Conservation (phyloP, 1,139 yeast species). For the Diutina mesorugosa region DNA sequence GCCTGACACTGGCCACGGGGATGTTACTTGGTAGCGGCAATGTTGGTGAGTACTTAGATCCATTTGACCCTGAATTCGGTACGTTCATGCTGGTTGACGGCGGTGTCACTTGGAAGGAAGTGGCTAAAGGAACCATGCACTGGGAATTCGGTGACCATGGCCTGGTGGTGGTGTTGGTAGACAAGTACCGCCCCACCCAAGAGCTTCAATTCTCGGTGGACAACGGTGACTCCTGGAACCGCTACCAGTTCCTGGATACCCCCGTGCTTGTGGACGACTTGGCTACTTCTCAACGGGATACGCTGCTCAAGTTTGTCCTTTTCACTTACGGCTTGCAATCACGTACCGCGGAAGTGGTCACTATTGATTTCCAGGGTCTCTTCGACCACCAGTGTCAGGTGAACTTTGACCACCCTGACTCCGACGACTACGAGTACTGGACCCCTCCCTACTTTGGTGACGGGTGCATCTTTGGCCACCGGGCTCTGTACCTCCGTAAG, state of each 20-base stretch:
- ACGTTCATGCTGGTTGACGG: slow-evolving; percentile 80
- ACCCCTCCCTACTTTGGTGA: slow-evolving; percentile 61
- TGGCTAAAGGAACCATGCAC: slow-evolving; percentile 59
- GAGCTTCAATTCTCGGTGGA: slow-evolving; percentile 55
- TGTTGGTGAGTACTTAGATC: slow-evolving; percentile 54
- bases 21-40: slow-evolving; percentile 80
- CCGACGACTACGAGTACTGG: slow-evolving; percentile 77
- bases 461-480: slow-evolving; percentile 83
- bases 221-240: slow-evolving; percentile 70
- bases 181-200: slow-evolving; percentile 45
- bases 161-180: slow-evolving; percentile 63
- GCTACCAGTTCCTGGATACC: slow-evolving; percentile 47
- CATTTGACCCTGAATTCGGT: slow-evolving; percentile 37
- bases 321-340: slow-evolving; percentile 17
- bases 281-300: slow-evolving; percentile 86
- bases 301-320: slow-evolving; percentile 60
- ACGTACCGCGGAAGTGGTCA: slow-evolving; percentile 15
- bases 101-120: slow-evolving; percentile 79
- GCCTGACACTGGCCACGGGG: slow-evolving; percentile 86
- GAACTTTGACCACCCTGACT: slow-evolving; percentile 40
- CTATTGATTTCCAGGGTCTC: slow-evolving; percentile 62
- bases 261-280: slow-evolving; percentile 52
- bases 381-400: slow-evolving; percentile 60
- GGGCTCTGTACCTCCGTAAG: slow-evolving; percentile 65
- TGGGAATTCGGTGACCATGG: slow-evolving; percentile 99